A percentile compares a stretch with the other conserved stretches of the same genome.
phyloP scores from a whole-genome alignment of 2,329 filamentous ascomycete species.

The Magnaporthiopsis incrustans region DNA sequence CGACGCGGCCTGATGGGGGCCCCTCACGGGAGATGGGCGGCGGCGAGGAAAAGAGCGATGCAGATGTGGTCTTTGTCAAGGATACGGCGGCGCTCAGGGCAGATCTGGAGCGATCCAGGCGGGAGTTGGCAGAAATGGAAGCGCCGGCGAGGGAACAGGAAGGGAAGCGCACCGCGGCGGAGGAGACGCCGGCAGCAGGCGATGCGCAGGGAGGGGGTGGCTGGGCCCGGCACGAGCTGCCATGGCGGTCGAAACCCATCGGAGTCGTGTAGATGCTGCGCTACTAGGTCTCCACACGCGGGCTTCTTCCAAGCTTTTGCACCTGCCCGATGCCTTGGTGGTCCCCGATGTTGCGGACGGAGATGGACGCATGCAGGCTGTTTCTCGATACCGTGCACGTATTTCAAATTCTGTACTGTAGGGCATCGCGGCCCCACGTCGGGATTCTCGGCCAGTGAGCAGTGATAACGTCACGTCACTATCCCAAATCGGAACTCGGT shows the following conservation, averaged over 20 bases:
- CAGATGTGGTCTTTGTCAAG: conserved; percentile 9
- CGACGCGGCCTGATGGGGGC: neutral
- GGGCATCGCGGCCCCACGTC: too few species aligned
- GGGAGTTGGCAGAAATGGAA: conserved; percentile 13
- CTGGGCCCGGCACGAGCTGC: conserved; percentile 43
- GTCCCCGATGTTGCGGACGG: too few species aligned
- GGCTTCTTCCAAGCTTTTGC: too few species aligned
- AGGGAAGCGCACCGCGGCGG: neutral
- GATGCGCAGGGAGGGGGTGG: conserved; percentile 13
- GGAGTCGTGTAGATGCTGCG: conserved; percentile 35
- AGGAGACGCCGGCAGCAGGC: neutral
- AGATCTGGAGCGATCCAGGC: conserved; percentile 18
- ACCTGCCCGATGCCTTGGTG: too few species aligned
- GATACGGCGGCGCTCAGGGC: conserved; percentile 17
- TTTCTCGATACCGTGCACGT: neutral
- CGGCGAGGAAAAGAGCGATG: conserved; percentile 10
- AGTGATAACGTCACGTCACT: neutral
- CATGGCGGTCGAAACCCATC: conserved; percentile 52
- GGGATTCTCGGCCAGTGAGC: too few species aligned
- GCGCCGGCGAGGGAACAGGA: conserved; percentile 2
- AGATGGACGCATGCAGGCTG: too few species aligned
- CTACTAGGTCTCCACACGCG: too few species aligned
- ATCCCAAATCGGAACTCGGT: neutral
- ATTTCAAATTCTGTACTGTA: too few species aligned
- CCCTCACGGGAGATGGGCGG: neutral